Conservation (phyloP, 495 filamentous ascomycete species). For the Lasiosphaeria ovina region DNA sequence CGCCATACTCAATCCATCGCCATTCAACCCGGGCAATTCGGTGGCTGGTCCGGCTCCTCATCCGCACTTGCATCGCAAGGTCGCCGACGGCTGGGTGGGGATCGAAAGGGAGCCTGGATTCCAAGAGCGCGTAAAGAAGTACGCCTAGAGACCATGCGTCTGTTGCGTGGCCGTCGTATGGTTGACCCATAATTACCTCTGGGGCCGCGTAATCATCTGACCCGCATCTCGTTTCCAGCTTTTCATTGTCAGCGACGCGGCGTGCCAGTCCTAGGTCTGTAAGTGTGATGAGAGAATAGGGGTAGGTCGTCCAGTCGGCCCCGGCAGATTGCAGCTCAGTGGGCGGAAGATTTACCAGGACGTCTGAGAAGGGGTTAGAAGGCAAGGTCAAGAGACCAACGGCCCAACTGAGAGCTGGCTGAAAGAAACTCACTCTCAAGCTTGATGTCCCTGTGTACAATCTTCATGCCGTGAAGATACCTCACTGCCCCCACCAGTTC, state of each 20-base stretch:
- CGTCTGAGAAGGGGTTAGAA: constrained; percentile 52
- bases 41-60: constrained; percentile 77
- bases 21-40: constrained; percentile 94
- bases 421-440: constrained; percentile 73
- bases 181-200: constrained; percentile 90
- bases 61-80: constrained; percentile 52
- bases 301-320: constrained; percentile 66
- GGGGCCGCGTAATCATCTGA: constrained; percentile 97
- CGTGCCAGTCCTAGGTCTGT: constrained; percentile 92
- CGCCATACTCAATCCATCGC: constrained; percentile 83
- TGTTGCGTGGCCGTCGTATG: constrained; percentile 88
- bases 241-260: constrained; percentile 71
- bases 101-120: constrained; percentile 89
- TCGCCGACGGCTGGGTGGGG: constrained; percentile 71
- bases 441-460: constrained; percentile 97
- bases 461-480: constrained; percentile 80
- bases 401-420: constrained; percentile 5
- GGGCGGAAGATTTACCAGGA: constrained; percentile 79
- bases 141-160: constrained; percentile 97
- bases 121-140: constrained; percentile 87
- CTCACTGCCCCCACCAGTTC: constrained; percentile 81
- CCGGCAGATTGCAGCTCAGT: constrained; percentile 41
- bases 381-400: constrained; percentile 13
- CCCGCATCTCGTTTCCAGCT: constrained; percentile 86
- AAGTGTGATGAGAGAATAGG: constrained; percentile 78